Base-by-base conservation (phyloP, 495 filamentous ascomycete species). In the Entonaema liquescens region DNA sequence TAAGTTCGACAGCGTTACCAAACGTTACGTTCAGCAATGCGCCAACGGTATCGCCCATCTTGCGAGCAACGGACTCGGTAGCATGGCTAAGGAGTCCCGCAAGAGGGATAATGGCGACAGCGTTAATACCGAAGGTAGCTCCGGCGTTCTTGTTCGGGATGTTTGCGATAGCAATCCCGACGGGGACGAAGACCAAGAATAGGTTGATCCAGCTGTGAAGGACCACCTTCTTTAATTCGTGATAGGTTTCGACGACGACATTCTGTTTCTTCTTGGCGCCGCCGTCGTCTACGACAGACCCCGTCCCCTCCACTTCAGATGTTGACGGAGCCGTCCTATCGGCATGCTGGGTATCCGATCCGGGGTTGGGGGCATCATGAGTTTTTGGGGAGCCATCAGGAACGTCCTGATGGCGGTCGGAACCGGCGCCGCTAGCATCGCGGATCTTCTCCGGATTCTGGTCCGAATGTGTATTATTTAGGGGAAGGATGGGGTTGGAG, bases 1-100 rank as follows among this genome's bases (percentile, higher is more conserved):
- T 95, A 73, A 96, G 80, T 81, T 96, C 93, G 2, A 96, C 93
- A 23, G 93, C 92, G 78, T 96, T 96, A 60, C 93, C 93, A 79
- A 95, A 95, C 21, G 92, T 93, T 11, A 95, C 92, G 69, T 95
- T 96, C 76, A 95, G 86, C 73, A 95, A 78, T 13, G 92, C 93
- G 59, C 92, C 93, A 33, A 94, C 80, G 8, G 92, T 92, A 71
- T 96, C 92, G 42, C 93, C 93, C 77, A 95, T 82, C 62, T 89
- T 88, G 59, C 84, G 84, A 31, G 93, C 92, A 47, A 95, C 89
- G 68, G 86, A 89, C 78, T 95, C 92, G n/a, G 93, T 96, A 17
- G 92, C 92, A 78, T 92, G 86, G 70, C 87, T 88, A 61, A 95
- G 85, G 15, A 96, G 77, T n/a, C 89, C 91, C 31, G 93, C 93